Conservation (phyloP, 2,329 filamentous ascomycete species). For the Tothia fuscella region DNA sequence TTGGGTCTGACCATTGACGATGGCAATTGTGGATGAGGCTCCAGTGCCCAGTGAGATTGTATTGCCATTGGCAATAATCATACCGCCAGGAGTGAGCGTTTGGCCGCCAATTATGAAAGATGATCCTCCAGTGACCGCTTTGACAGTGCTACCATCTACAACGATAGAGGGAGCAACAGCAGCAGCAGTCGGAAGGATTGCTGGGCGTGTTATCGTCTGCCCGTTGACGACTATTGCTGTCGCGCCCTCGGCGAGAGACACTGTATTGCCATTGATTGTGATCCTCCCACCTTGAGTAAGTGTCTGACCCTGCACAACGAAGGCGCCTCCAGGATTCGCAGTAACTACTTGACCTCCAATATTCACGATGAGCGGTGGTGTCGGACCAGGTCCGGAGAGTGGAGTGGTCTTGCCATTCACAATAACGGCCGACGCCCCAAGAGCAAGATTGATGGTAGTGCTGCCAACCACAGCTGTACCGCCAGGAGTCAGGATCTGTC, state of each 20-base stretch:
- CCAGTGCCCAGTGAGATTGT: constrained; percentile 21
- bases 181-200: constrained; percentile 15
- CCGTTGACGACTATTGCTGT: constrained; percentile 9
- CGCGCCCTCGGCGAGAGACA: constrained; percentile 4
- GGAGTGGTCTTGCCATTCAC: constrained; percentile 12
- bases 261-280: constrained; percentile 10
- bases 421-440: constrained; percentile 28
- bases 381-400: constrained; percentile 14
- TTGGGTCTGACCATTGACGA: constrained; percentile 18
- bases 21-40: constrained; percentile 2
- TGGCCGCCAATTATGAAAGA: constrained; percentile 28
- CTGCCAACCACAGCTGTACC: constrained; percentile 27
- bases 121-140: constrained; percentile 4
- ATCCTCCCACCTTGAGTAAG: constrained; percentile 11
- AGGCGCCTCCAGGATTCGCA: constrained; percentile 6
- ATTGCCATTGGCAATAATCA: constrained; percentile 22
- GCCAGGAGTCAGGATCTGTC: constrained; percentile 25
- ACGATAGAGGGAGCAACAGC: constrained; percentile 8
- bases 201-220: constrained; percentile 11
- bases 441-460: constrained; percentile 28
- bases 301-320: constrained; percentile 9
- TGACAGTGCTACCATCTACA: constrained; percentile 19
- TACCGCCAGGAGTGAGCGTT: constrained; percentile 25
- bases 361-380: constrained; percentile 15
- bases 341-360: constrained; percentile 18